Base-by-base conservation (phyloP, 495 filamentous ascomycete species). In the Jackrogersella multiformis region DNA sequence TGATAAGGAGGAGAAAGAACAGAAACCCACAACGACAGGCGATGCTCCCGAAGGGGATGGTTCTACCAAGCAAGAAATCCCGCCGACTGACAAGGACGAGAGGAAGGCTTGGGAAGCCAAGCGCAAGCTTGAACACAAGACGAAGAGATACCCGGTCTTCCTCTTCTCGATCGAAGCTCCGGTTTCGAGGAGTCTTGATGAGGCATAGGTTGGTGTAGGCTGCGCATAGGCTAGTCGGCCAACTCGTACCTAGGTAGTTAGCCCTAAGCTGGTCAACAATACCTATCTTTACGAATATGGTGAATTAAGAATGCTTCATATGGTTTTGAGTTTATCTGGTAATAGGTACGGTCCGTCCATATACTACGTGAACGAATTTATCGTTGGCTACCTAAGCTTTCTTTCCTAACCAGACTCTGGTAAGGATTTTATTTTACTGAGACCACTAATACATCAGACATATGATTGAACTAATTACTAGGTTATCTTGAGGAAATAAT, bases 111-210 rank as follows among this genome's bases (percentile, higher is more conserved):
- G 10, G 42, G 42, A 46, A 12, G 42, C 12, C 21, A 46, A 46
- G 3, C 24, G 0, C 12, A 2, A 2, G 1, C 20, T 46, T 26
- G 21, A 26, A 26, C 42, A 21, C 42, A 21, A 46, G 23, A 46
- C 20, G 42, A 46, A 38, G 24, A 32, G 61, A 0, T 56, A 74
- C 20, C 56, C 71, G 12, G 69, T 71, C 20, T 74, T 76, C 45
- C 69, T 73, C 10, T 70, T 76, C 12, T 67, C 69, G 9, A 64
- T 76, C 8, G 72, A 74, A 21, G 69, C 65, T 7, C 74, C 74
- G 16, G 55, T 61, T 20, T 48, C 55, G 10, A 48, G 13, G 5
- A 20, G 7, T 26, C 2, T 12, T 38, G 41, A 20, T 9, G 28
- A 48, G 13, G 24, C 28, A 20, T 53, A 36, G 32, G 36, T 53